phyloP scores from a whole-genome alignment of 2,329 filamentous ascomycete genomes.

The Sporothrix euskadiensis region DNA sequence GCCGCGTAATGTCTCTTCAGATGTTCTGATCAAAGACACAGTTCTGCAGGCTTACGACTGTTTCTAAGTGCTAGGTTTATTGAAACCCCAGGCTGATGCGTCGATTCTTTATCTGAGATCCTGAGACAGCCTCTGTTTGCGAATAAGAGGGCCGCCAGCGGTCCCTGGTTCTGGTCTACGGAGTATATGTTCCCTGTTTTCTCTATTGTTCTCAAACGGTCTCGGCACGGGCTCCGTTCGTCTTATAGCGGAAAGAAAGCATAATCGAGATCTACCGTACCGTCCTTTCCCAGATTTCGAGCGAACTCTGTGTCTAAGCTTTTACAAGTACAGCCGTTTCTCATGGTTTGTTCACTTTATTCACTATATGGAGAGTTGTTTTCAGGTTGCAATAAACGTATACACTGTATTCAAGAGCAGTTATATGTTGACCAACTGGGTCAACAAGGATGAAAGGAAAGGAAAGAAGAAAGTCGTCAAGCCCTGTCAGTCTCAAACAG shows the following conservation, averaged over 20 bases:
- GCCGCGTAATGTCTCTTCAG: not conserved
- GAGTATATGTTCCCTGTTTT: not conserved
- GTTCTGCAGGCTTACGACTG: not conserved
- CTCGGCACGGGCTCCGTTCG: slow-evolving; percentile 12
- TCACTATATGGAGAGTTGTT: not conserved
- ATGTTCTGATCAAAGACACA: not conserved
- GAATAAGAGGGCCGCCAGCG: not conserved
- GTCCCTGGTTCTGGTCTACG: not conserved
- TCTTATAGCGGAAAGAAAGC: not conserved
- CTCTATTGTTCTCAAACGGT: not conserved
- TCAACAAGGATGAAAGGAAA: not conserved
- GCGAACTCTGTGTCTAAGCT: not conserved
- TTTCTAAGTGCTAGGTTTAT: not conserved
- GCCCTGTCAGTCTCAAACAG: not conserved
- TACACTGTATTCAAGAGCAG: not conserved
- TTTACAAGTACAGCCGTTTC: not conserved
- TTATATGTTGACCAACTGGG: not conserved
- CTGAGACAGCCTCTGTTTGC: slow-evolving; percentile 18
- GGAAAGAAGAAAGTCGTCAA: not conserved
- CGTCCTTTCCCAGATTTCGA: not conserved
- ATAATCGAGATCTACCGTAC: not conserved
- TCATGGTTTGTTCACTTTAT: not conserved
- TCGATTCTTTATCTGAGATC: not conserved
- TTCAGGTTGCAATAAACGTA: not conserved
- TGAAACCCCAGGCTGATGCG: not conserved